Conservation (phyloP, 176 grass and related monocot genomes). For the Oryza longistaminata region DNA sequence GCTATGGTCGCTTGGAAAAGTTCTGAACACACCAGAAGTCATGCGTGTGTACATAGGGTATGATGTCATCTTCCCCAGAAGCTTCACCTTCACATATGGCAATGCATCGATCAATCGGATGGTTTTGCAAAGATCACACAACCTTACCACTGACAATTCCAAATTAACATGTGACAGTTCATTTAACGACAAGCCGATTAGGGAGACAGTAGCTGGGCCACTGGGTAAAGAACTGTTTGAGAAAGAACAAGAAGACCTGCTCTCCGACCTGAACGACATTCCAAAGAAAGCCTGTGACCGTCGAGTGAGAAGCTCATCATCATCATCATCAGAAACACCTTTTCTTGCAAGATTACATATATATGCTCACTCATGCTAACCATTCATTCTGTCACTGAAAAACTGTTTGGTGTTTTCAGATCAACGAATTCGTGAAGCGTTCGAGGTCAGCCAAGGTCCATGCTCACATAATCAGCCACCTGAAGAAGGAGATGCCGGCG, state of each 20-base stretch:
- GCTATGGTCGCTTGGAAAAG: constrained; percentile 90
- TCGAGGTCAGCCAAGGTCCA: constrained; percentile 66
- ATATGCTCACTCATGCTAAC: not conserved
- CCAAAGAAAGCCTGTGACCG: constrained; percentile 91
- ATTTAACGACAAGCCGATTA: constrained; percentile 86
- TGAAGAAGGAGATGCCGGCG: constrained; percentile 82
- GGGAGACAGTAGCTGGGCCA: constrained; percentile 62
- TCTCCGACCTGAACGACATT: constrained; percentile 84
- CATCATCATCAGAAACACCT: not conserved
- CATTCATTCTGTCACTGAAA: not conserved
- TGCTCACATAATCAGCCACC: constrained; percentile 69
- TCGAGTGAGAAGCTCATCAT: constrained; percentile 42
- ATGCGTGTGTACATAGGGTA: constrained; percentile 94
- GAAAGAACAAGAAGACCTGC: constrained; percentile 78
- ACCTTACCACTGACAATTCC: not conserved
- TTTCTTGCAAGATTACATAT: not conserved
- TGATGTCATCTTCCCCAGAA: constrained; percentile 1
- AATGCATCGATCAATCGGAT: constrained; percentile 7
- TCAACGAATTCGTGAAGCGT: constrained; percentile 88
- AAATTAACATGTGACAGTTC: constrained; percentile 46
- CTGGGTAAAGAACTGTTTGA: constrained; percentile 73
- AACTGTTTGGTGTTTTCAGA: constrained; percentile 38
- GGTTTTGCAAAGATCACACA: not conserved
- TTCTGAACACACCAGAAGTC: constrained; percentile 91
- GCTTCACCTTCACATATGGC: not conserved